Base-by-base conservation (phyloP, 495 filamentous ascomycete genomes). In the Filosporella fistucella region DNA sequence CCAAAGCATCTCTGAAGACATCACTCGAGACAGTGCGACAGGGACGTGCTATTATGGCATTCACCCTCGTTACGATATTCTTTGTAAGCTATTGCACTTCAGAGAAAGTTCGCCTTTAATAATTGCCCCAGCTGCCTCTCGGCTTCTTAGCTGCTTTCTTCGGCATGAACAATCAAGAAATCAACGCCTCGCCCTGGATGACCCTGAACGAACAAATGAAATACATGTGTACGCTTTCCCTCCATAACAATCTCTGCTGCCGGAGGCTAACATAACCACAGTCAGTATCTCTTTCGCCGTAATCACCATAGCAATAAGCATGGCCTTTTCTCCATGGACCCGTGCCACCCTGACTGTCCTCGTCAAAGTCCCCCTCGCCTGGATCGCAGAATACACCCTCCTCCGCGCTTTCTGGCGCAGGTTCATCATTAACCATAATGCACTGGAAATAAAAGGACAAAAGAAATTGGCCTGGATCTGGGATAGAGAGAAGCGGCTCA, bases 31-130 rank as follows among this genome's bases (percentile, higher is more conserved):
- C 17, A 20, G 39, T 42, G 22, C 33, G 26, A 30, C 47, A 49
- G 26, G 39, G 39, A 10, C 37, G 47, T 1, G 37, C 47, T 24
- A 42, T 49, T 7, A 49, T 49, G 47, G 39, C 39, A 11, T 49
- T 49, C 17, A 49, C 47, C 4, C 24, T 49, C 12, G 47, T 49
- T 14, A 49, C 47, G 13, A 49, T 49, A 8, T 42, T 49, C 39
- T 49, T 49, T 17, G 45, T 47, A 34, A 29, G 45, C 14, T 1
- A 1, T 9, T 18, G 3, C 20, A 9, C 6, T 14, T 13, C 8
- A 23, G 9, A n/a, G n/a, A 25, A 6, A 1, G 2, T 28, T 11
- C 13, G 5, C 9, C 12, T 37, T 11, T 22, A 12, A 17, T 46
- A 12, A 36, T 14, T 9, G 4, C 16, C 10, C 9, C 18, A 47